These are phyloP conservation scores for Calonectria multiphialidica DNA, from an alignment of 2,329 filamentous ascomycete genomes.

Conservation along the genomic window DNA sequence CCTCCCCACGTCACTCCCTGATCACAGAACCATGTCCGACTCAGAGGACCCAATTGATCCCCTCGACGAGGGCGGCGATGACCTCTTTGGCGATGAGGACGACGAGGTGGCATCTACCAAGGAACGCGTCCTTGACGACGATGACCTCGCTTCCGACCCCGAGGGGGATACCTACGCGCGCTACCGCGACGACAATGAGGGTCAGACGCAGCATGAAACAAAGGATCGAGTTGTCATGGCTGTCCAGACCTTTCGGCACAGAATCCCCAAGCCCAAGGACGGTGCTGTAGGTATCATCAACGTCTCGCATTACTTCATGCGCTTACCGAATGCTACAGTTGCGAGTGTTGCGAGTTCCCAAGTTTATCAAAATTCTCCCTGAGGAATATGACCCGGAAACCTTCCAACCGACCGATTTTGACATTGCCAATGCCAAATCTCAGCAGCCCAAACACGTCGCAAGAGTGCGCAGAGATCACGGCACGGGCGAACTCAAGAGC, in stretches of 20 bases:
- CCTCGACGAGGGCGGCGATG: slow-evolving; percentile 69
- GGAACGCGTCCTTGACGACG: slow-evolving; percentile 73
- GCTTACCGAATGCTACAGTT: slow-evolving; percentile 58
- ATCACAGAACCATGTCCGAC: slow-evolving; percentile 61
- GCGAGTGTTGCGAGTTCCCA: slow-evolving; percentile 77
- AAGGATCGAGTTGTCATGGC: slow-evolving; percentile 71
- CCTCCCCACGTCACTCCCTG: neutral
- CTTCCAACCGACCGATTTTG: slow-evolving; percentile 71
- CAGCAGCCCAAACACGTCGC: slow-evolving; percentile 73
- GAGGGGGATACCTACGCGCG: slow-evolving; percentile 57
- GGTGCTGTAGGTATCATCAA: slow-evolving; percentile 68
- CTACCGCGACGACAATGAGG: slow-evolving; percentile 58
- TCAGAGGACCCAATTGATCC: slow-evolving; percentile 66
- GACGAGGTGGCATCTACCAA: slow-evolving; percentile 70
- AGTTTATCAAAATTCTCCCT: slow-evolving; percentile 78
- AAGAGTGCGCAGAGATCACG: slow-evolving; percentile 76
- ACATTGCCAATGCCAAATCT: slow-evolving; percentile 65
- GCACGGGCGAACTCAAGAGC: slow-evolving; percentile 76
- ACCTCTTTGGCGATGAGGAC: slow-evolving; percentile 73
- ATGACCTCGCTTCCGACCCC: slow-evolving; percentile 66
- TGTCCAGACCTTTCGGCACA: slow-evolving; percentile 75
- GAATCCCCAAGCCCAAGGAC: slow-evolving; percentile 77
- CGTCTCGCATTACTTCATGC: neutral
- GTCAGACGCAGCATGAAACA: slow-evolving; percentile 59
- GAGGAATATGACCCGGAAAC: slow-evolving; percentile 74